Base-by-base conservation (phyloP, 768 basidiomycete species). In the Neoboletus subvelutipes region DNA sequence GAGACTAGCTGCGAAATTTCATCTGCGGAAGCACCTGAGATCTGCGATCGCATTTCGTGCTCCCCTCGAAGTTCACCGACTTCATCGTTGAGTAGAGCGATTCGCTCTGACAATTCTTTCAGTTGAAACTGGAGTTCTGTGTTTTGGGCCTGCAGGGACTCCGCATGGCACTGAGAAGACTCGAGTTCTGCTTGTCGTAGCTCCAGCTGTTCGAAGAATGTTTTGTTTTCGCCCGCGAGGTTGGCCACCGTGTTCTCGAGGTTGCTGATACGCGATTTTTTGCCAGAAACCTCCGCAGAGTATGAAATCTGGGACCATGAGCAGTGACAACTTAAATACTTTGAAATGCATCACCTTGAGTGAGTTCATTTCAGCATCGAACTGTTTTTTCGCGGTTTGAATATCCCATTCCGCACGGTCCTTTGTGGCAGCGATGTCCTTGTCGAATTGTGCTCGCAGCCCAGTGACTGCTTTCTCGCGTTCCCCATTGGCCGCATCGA, bases 101-200 rank as follows among this genome's bases (percentile, higher is more conserved):
- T 72, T 3, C 88, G 86, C 48, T 96, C 93, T 37, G 82, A 80
- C 1, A 84, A 72, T 72, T 98, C 94, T 39, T 88, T 85, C 0
- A 95, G 75, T 66, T 94, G 93, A 71, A 89, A 95, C 64, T 92
- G 85, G 31, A 92, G 76, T 67, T 99, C 97, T 3, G 86, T 84
- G 46, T 86, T 87, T 64, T 90, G 88, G 47, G 85, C 85, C 63
- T 90, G 84, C 20, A 94, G 72, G 1, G 81, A 81, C 62, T 94
- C 92, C 2, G 87, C 77, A 60, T 90, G 86, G 5, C 83, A 83
- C 60, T 87, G 86, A 5, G 86, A 83, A 2, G 90, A 88, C 73
- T 99, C 97, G 12, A 90, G 72, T 66, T 98, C 95, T 17, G 91
- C 94, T 70, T 96, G 93, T 31, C 91, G 87, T 46, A 88, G 65